phyloP scores from a whole-genome alignment of 129 eudicot species.

The Arctium lappa region DNA sequence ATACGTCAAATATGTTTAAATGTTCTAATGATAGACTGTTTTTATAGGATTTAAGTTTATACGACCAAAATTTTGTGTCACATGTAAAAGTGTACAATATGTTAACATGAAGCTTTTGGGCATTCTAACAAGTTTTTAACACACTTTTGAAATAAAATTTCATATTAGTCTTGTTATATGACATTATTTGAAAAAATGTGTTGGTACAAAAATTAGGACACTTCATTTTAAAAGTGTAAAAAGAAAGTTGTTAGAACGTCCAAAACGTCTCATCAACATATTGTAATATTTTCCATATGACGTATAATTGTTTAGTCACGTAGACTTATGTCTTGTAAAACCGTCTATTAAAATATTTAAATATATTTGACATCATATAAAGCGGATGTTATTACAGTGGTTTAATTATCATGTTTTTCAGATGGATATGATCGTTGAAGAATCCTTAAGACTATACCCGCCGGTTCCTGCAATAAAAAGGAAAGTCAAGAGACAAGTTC shows the following conservation, averaged over 20 bases:
- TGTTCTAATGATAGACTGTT: background rate
- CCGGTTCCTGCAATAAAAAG: constrained; percentile 59
- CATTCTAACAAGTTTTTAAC: too few relatives aligned
- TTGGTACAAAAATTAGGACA: background rate
- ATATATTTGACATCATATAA: background rate
- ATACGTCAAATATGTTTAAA: background rate
- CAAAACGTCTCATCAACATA: background rate
- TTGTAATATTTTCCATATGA: background rate
- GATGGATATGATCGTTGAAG: constrained; percentile 79
- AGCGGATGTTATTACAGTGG: background rate
- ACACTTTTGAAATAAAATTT: too few relatives aligned
- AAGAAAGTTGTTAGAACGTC: background rate
- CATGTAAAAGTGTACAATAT: background rate
- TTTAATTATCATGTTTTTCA: background rate
- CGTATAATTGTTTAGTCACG: background rate
- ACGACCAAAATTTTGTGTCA: too few relatives aligned
- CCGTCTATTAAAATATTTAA: background rate
- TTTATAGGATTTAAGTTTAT: background rate
- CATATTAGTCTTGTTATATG: too few relatives aligned
- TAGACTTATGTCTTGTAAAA: background rate
- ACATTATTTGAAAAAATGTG: too few relatives aligned
- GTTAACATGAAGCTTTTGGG: too few relatives aligned
- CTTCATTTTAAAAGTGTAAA: background rate
- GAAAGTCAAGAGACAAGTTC: constrained; percentile 34
- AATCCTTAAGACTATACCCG: constrained; percentile 69